These are phyloP conservation scores for Diospyros kaki DNA, from an alignment of 148 eudicot genomes.

Conservation along the genomic window DNA sequence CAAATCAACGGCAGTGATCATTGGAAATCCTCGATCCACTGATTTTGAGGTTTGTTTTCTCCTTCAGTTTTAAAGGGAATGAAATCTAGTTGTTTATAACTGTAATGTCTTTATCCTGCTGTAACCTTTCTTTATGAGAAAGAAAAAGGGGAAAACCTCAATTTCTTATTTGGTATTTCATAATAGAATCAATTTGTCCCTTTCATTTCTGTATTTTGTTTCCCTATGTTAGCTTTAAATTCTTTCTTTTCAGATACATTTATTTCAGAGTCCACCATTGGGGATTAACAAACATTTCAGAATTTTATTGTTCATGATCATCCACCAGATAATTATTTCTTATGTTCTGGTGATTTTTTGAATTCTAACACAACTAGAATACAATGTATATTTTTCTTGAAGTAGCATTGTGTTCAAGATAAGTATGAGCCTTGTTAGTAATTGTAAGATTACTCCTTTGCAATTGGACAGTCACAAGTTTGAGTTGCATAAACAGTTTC, in stretches of 20 bases:
- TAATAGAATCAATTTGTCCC: neutral
- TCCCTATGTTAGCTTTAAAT: neutral
- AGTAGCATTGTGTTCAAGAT: neutral
- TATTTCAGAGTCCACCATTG: neutral
- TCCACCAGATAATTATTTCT: neutral
- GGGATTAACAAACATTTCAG: neutral
- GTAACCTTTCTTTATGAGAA: neutral
- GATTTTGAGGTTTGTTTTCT: constrained; percentile 85
- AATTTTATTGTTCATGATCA: neutral
- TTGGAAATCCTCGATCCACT: constrained; percentile 87
- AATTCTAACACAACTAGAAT: neutral
- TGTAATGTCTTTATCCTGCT: neutral
- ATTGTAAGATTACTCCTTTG: no score
- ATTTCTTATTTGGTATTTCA: neutral
- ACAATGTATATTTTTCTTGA: neutral
- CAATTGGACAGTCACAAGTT: no score
- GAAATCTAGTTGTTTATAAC: neutral
- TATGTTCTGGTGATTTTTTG: neutral
- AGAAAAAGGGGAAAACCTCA: neutral
- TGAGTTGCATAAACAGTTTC: no score
- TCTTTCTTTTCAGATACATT: neutral
- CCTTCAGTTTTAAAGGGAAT: neutral
- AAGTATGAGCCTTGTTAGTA: no score
- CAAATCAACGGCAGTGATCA: constrained; percentile 63
- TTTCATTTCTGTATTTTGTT: neutral